Percentiles rank a stretch among this genome's conserved stretches.
phyloP scores from a whole-genome alignment of 2,329 filamentous ascomycete genomes.

The Teratosphaeria destructans region DNA sequence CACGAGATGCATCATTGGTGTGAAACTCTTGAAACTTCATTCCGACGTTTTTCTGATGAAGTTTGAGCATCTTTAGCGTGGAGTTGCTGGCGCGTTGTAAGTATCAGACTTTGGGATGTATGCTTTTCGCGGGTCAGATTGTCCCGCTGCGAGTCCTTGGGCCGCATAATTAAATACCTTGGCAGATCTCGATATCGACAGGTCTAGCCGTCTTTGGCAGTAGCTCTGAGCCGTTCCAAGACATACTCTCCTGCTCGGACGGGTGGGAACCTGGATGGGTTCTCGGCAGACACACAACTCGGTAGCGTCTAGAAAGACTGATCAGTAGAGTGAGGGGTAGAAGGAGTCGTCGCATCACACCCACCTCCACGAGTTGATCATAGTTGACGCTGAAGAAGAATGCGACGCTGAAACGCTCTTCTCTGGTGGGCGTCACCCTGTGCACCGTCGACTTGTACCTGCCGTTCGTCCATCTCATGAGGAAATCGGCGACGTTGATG shows the following conservation, averaged over 20 bases:
- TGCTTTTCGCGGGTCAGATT: not conserved
- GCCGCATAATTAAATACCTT: not conserved
- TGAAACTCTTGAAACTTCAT: not conserved
- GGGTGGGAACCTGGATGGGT: constrained; percentile 25
- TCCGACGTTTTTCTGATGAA: not conserved
- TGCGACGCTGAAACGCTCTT: constrained; percentile 34
- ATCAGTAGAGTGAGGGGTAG: not conserved
- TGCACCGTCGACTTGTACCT: constrained; percentile 36
- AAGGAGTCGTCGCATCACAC: not conserved
- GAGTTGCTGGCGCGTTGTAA: not conserved
- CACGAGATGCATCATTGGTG: constrained; percentile 12
- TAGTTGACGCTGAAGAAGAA: constrained; percentile 40
- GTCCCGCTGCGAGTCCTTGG: not conserved
- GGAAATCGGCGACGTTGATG: constrained; percentile 38
- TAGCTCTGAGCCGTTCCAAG: constrained; percentile 21
- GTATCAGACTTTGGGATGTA: not conserved
- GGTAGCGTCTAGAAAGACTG: constrained; percentile 20
- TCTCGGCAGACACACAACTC: constrained; percentile 26
- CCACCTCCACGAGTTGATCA: constrained; percentile 27
- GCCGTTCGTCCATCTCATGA: constrained; percentile 39
- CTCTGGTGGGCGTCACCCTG: constrained; percentile 33
- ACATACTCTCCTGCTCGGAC: constrained; percentile 32
- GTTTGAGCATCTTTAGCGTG: not conserved
- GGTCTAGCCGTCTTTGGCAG: not conserved
- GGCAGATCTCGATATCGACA: not conserved